Evolutionary conservation across 495 filamentous ascomycete genomes (phyloP), one percentile per base, ranked within the genome.

Genomic region (Neurospora pannonica): DNA sequence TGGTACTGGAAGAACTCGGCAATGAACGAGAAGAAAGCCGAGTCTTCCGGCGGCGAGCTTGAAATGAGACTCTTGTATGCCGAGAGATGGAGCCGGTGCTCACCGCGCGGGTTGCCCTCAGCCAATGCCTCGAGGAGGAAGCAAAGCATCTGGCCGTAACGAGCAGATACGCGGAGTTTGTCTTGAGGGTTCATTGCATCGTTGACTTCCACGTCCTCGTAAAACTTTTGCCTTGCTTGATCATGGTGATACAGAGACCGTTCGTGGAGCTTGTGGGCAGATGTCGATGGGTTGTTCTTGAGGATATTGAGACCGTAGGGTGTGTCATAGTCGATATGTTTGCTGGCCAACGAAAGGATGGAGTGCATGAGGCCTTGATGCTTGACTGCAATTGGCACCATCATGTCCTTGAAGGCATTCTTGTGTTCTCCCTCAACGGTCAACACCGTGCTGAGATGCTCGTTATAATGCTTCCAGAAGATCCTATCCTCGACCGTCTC

Each of bases 1-100:
- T 97, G 93, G 77, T 97, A 97, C 81, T 94, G 91, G 84, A 97
- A 97, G 85, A 97, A 97, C 81, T 97, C 94, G 81, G 93, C 88
- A 76, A 97, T 92, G 79, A 97, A 97, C 75, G 90, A 89, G 21
- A 89, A 83, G 78, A 94, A 93, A 38, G 90, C 87, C 46, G 89
- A 85, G 71, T 93, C 79, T 80, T 88, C 75, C 76, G 89, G 84
- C 78, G 88, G 85, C 82, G 90, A 84, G 74, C 85, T 83, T 71
- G 85, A 78, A n/a, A 96, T 87, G 70, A 97, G 86, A 71, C 87
- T 88, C 74, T 92, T 88, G 74, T 94, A 94, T 4, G 90, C 92
- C 75, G 90, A 85, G 76, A 97, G 91, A 79, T 97, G 94, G 69
- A 91, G 85, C 39, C 93, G 88, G 82, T 97, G 95, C 80, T 93